Evolutionary conservation across 306 rosid species (phyloP).

Genomic region (Fragaria nilgerrensis): DNA sequence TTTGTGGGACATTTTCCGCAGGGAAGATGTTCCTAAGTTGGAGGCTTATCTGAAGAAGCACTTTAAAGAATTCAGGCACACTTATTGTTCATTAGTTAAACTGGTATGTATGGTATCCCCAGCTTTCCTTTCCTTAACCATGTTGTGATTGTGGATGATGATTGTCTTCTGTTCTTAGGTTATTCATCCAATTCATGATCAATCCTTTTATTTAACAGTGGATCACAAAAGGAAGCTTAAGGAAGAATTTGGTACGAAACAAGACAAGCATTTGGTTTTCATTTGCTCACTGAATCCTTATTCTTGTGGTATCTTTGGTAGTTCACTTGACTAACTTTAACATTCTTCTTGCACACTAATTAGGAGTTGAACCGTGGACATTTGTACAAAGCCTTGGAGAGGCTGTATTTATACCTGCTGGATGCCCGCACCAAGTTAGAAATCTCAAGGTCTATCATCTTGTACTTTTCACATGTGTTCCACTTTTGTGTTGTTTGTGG

Average conservation of each 20-base stretch:
- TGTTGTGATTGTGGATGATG: constrained; percentile 10
- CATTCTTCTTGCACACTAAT: background rate
- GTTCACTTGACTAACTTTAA: background rate
- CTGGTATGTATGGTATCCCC: constrained; percentile 38
- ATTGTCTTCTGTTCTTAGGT: constrained; percentile 37
- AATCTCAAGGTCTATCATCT: constrained; percentile 58
- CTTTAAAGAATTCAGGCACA: constrained; percentile 69
- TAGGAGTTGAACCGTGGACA: constrained; percentile 81
- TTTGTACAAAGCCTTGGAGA: constrained; percentile 76
- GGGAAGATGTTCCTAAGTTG: constrained; percentile 69
- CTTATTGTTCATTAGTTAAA: constrained; percentile 62
- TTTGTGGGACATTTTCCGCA: constrained; percentile 80
- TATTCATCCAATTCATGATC: constrained; percentile 81
- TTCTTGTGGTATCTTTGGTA: background rate
- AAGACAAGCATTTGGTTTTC: background rate
- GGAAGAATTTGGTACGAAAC: constrained; percentile 66
- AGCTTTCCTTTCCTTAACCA: constrained; percentile 6
- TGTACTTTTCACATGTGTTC: background rate
- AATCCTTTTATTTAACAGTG: constrained; percentile 60
- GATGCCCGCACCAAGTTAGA: constrained; percentile 92
- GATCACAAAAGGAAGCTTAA: constrained; percentile 73
- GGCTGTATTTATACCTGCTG: constrained; percentile 88
- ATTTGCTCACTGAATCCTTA: background rate
- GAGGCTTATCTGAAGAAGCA: constrained; percentile 62
- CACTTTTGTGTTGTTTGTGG: background rate